Conservation (phyloP, 2,329 filamentous ascomycete genomes). For the Fusarium nisikadoi region DNA sequence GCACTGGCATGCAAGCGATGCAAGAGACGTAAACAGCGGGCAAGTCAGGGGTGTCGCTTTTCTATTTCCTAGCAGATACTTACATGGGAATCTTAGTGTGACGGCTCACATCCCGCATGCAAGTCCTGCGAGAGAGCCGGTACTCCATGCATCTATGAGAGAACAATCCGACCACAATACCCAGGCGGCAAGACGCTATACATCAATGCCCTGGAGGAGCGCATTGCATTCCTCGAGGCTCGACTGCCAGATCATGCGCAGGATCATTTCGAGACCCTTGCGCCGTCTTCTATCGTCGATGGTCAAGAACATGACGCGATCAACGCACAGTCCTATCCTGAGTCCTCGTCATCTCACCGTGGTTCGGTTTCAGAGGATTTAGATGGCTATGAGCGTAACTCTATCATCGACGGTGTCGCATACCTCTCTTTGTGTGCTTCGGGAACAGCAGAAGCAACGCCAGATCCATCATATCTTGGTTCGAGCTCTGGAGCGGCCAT, state of each 20-base stretch:
- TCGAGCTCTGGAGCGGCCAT: neutral
- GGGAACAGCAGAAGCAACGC: neutral
- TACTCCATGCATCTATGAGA: neutral
- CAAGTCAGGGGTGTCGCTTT: neutral
- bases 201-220: neutral
- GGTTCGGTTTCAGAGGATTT: accelerated
- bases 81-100: neutral
- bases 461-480: neutral
- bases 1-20: neutral
- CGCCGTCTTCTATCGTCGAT: neutral
- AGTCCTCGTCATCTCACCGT: accelerated
- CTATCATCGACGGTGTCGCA: neutral
- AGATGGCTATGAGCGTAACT: neutral
- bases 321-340: accelerated
- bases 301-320: neutral
- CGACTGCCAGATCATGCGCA: neutral
- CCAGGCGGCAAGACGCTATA: neutral
- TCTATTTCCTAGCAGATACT: neutral
- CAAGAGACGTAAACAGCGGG: neutral
- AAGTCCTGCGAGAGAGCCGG: neutral
- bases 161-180: neutral
- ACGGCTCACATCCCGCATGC: neutral
- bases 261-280: neutral
- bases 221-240: neutral
- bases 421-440: neutral